These are phyloP conservation scores for Tillandsia leiboldiana DNA, from an alignment of 176 grass and related monocot species.

Conservation along the genomic window DNA sequence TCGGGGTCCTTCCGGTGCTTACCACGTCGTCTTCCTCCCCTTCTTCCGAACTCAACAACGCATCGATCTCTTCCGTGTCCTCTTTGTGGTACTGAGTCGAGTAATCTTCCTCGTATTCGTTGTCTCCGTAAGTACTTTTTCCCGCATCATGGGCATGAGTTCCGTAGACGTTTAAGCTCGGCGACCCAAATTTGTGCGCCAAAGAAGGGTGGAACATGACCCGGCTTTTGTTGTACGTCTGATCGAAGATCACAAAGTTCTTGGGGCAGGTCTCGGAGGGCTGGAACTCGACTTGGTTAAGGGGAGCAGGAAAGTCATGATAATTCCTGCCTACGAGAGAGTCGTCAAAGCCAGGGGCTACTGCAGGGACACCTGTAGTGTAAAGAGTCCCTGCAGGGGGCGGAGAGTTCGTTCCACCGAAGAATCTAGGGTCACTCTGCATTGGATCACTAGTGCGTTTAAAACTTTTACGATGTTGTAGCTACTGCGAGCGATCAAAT, in stretches of 20 bases:
- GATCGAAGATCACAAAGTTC: conserved; percentile 98
- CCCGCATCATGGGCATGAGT: conserved; percentile 23
- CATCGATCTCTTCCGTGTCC: conserved; percentile 82
- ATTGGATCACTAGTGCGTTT: conserved; percentile 15
- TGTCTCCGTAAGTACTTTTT: conserved; percentile 32
- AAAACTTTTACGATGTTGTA: neutral
- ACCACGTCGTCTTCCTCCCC: conserved; percentile 81
- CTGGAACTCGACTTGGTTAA: conserved; percentile 81
- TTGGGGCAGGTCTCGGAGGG: conserved; percentile 75
- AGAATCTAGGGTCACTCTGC: conserved; percentile 57
- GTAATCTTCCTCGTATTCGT: conserved; percentile 11
- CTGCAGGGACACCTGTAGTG: conserved; percentile 22
- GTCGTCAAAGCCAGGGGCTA: conserved; percentile 43
- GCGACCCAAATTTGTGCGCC: conserved; percentile 51
- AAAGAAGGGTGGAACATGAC: conserved; percentile 95
- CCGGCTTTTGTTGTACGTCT: conserved; percentile 62
- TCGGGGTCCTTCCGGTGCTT: conserved; percentile 72
- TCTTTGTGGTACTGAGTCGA: conserved; percentile 48
- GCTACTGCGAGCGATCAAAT: neutral
- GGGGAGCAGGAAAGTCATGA: conserved; percentile 61
- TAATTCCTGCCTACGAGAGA: conserved; percentile 32
- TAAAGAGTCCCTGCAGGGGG: conserved; percentile 29
- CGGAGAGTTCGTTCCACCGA: conserved; percentile 30
- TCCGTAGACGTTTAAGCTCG: conserved; percentile 26
- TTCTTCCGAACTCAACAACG: conserved; percentile 79